phyloP scores from a whole-genome alignment of 306 rosid species.

The Castanea crenata region DNA sequence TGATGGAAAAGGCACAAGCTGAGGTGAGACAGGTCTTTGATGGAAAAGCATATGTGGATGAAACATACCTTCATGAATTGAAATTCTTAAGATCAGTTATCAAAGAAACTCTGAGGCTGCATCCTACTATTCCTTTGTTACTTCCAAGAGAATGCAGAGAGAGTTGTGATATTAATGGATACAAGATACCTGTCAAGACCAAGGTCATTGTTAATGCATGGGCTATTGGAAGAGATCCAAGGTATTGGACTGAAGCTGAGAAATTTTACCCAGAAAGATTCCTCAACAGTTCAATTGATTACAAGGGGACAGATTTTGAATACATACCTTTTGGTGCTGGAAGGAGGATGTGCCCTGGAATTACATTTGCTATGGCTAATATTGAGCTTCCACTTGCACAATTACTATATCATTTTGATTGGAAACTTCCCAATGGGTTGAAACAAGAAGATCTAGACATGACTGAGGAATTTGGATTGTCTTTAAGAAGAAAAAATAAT shows the following conservation, averaged over 20 bases:
- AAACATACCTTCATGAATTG: conserved; percentile 18
- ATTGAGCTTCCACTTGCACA: conserved; percentile 15
- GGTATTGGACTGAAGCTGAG: conserved; percentile 25
- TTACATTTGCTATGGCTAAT: not conserved
- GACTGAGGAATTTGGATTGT: conserved; percentile 9
- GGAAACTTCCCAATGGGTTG: conserved; percentile 26
- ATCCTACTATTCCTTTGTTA: conserved; percentile 28
- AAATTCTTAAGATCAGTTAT: conserved; percentile 19
- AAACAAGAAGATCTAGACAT: conserved; percentile 18
- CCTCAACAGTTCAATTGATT: conserved; percentile 19
- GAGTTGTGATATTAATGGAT: conserved; percentile 29
- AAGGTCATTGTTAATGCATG: conserved; percentile 33
- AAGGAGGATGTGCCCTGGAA: conserved; percentile 36
- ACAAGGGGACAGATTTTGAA: conserved; percentile 18
- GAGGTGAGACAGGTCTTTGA: conserved; percentile 35
- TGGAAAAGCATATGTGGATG: conserved; percentile 21
- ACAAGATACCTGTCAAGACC: conserved; percentile 21
- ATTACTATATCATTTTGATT: conserved; percentile 27
- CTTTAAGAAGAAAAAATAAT: not conserved
- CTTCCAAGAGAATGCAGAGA: conserved; percentile 40
- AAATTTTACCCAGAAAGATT: conserved; percentile 33
- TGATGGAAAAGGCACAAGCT: conserved; percentile 34
- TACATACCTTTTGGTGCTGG: conserved; percentile 36
- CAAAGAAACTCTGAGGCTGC: conserved; percentile 36
- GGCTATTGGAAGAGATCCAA: conserved; percentile 37